Evolutionary conservation across 2,329 filamentous ascomycete species (phyloP), one percentile per base, ranked within the genome.

Genomic region (Juglanconis juglandina): DNA sequence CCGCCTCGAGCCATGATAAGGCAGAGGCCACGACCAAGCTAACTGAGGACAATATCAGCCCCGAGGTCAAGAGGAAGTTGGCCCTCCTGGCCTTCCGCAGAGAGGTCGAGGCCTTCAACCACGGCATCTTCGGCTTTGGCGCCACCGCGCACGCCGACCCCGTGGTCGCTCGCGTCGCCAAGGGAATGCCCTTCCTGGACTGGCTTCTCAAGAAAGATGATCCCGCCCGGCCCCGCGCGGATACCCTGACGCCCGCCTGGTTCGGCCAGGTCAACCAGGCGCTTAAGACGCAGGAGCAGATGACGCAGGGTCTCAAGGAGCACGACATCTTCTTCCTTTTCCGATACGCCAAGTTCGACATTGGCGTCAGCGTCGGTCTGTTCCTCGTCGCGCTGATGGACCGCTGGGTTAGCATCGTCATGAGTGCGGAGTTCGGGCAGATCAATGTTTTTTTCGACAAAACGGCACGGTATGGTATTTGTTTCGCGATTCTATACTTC

Each of bases 361-460:
- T 75, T 30, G 71, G 68, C 5, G 72, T 73, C 59, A 75, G 73
- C 54, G 66, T 76, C 8, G 73, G 71, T 5, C 68, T 75, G 1
- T 75, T 76, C 59, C 65, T 76, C 17, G 68, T 75, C n/a, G 73
- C 72, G 0, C 66, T 76, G 24, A 71, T 76, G 68, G 73, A 76
- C 59, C 68, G 73, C 32, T 76, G 74, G 74, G 71, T 75, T 35
- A 69, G 68, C 51, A 70, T 76, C 46, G 65, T 68, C 52, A 75
- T 74, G 72, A 68, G 68, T 11, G 69, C 68, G 7, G 66, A 68
- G 13, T 64, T 67, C 11, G 66, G 65, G 1, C 59, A 65, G 7
- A 64, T 70, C 17, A 68, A 62, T 42, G 63, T 75, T 5, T 75
- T 75, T 56, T 66, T 65, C 32, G 65, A 71, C 52, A 64, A 65